Conservation (phyloP, 768 basidiomycete genomes). For the Cystofilobasidium ferigula region DNA sequence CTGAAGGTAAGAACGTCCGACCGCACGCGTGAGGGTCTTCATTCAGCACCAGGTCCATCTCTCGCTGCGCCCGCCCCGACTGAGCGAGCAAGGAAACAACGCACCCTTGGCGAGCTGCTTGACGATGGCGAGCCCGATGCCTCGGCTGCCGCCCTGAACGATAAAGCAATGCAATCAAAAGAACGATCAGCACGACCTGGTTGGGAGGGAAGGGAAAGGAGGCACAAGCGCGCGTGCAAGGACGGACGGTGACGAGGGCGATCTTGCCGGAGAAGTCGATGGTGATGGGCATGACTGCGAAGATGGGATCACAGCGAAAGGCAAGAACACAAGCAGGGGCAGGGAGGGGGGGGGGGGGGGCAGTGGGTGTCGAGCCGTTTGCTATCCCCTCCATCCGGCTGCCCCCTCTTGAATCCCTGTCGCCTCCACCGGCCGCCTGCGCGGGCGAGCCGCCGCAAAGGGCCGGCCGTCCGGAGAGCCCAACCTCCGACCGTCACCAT, state of each 20-base stretch:
- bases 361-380: too few species aligned
- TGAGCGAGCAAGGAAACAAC: not conserved
- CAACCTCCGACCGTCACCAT: too few species aligned
- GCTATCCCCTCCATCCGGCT: too few species aligned
- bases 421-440: too few species aligned
- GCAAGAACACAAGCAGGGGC: too few species aligned
- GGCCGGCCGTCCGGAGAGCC: too few species aligned
- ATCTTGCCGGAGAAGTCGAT: conserved; percentile 35
- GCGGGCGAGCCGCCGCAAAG: too few species aligned
- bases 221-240: not conserved
- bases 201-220: not conserved
- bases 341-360: too few species aligned
- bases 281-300: conserved; percentile 27
- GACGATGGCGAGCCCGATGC: conserved; percentile 34
- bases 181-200: not conserved
- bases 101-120: conserved; percentile 32
- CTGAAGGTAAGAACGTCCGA: conserved; percentile 7
- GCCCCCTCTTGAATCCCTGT: too few species aligned
- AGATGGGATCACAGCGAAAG: not conserved
- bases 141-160: conserved; percentile 29
- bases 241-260: conserved; percentile 32
- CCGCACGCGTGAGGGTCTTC: not conserved
- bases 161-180: not conserved
- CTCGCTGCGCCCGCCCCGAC: too few species aligned
- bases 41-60: too few species aligned